Evolutionary conservation across 1,139 yeast genomes (phyloP), one percentile per base, ranked within the genome.

Genomic region (Lodderomyces metapsilosis): DNA sequence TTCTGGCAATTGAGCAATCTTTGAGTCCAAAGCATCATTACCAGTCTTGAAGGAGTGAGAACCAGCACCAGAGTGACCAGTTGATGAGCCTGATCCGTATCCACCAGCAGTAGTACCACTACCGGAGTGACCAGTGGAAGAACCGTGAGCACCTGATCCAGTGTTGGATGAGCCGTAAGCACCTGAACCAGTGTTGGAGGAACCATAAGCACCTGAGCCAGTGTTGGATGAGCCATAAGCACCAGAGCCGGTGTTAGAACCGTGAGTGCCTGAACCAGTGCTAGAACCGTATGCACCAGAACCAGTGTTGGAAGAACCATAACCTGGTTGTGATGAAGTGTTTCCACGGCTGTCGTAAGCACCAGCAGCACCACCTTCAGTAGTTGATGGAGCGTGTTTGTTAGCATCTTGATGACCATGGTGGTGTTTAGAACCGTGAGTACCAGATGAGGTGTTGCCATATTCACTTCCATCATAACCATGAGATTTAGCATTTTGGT

Each of bases 1-100:
- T 30, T 62, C 59, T 42, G 62, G 64, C 51, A 65, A 62, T 42
- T 56, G 47, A 34, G 67, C 46, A 38, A 65, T 62, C 53, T 62
- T 62, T 38, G 56, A 40, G 43, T 64, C 69, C 48, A 64, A 60
- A 25, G 56, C 45, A 37, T 50, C 51, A 52, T 62, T 61, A 24
- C 70, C 68, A 28, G 68, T 64, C 37, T 61, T 39, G 56, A 63
- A 64, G 11, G 27, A 23, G 13, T 39, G 33, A 20, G 33, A 27
- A 13, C 37, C 38, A 4, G 35, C 18, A 5, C 36, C 36, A 16
- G 15, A 15, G 24, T 31, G 37, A 16, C 40, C 42, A 15, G 46
- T 34, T 20, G 45, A 41, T 17, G 39, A 31, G 10, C 38, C 32
- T 9, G 39, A 20, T 20, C 43, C 40, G 13, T 36, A 25, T 10